Percentiles rank a stretch among this genome's conserved stretches.
Conservation (phyloP, 225 moss, liverwort and hornwort species). For the Bryum argenteum region DNA sequence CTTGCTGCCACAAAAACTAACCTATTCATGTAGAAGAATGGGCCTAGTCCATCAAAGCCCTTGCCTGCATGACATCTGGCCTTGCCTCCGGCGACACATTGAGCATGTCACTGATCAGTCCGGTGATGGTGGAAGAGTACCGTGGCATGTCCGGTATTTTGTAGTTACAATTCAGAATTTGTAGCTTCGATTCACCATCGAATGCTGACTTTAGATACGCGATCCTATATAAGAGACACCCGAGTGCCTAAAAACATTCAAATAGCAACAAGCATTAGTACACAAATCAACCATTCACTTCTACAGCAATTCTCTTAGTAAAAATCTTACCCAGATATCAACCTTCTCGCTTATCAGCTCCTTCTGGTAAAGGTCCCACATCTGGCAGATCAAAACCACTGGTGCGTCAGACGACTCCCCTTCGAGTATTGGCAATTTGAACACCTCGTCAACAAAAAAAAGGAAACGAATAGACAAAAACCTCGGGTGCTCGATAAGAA, state of each 20-base stretch:
- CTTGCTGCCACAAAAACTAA: conserved; percentile 98
- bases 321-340: conserved; percentile 86
- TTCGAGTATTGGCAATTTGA: not conserved
- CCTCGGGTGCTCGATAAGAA: conserved; percentile 97
- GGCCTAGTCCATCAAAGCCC: conserved; percentile 99
- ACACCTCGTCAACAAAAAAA: not conserved
- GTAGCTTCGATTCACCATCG: conserved; percentile 96
- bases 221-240: conserved; percentile 88
- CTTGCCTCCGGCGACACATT: conserved; percentile 88
- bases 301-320: not conserved
- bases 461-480: conserved; percentile 30
- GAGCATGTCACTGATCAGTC: conserved; percentile 93
- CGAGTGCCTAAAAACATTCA: conserved; percentile 74
- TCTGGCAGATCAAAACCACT: conserved; percentile 45
- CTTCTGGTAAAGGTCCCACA: conserved; percentile 97
- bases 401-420: not conserved
- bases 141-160: conserved; percentile 86
- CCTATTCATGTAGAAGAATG: conserved; percentile 97
- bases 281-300: conserved; percentile 10
- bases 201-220: conserved; percentile 90
- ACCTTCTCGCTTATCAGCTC: conserved; percentile 97
- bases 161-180: conserved; percentile 97
- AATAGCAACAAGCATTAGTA: conserved; percentile 18
- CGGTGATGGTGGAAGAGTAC: conserved; percentile 72
- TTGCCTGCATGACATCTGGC: conserved; percentile 99